Evolutionary conservation across 176 grass and related monocot genomes (phyloP), one percentile per base, ranked within the genome.

Genomic region (Aechmea fasciata): DNA sequence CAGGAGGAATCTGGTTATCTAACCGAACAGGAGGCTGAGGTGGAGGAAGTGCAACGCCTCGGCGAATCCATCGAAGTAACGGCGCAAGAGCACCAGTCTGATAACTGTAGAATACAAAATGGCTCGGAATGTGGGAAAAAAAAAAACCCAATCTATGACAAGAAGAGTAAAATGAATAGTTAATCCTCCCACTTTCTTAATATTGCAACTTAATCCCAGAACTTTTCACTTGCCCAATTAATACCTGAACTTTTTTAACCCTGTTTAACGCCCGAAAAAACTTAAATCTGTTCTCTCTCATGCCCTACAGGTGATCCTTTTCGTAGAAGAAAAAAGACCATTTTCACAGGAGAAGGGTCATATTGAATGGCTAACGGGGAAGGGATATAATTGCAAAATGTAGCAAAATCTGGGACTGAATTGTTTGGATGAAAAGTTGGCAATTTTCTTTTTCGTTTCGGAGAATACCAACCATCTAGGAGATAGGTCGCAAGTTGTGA

Each of bases 51-150:
- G 88, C 88, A 80, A 72, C 84, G 0, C 74, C 86, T 51, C 80
- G 89, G 57, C 78, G 84, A 67, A 97, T 66, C 89, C 82, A 85
- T 78, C 89, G 76, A 71, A 92, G n/a, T 22, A 97, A 79, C 72
- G 89, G 89, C 68, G 81, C 64, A 79, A 97, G 79, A 12, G 74
- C 78, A 66, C 93, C 86, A 57, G 89, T 97, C 76, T 97, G 89
- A 83, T 92, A 97, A 71, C 93, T 92, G 55, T 10, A 48, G 49
- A 72, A 89, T 29, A 71, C 14, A 17, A 66, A 33, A 63, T 76
- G 11, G 82, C 77, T 20, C 63, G 50, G 22, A 69, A 78, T 59
- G n/a, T 23, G 22, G 22, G 22, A 68, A 59, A 52, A 65, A 69
- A 69, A 67, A 10, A 52, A 57, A 10, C 41, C 25, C 70, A 11